These are phyloP conservation scores for Torulaspora quercuum DNA, from an alignment of 805 yeast genomes.

Conservation along the genomic window DNA sequence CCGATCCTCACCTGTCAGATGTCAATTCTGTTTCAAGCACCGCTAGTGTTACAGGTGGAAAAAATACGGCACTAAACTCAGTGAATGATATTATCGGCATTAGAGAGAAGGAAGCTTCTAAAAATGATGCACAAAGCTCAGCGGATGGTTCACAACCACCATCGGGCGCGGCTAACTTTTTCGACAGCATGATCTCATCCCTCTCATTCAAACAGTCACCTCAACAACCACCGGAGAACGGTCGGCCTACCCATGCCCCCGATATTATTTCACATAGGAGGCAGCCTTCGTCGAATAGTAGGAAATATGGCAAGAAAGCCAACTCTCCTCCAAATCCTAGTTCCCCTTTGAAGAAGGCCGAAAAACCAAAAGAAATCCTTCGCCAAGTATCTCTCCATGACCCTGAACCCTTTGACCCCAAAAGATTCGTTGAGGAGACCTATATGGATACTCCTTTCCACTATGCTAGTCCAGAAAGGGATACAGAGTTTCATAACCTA, in stretches of 20 bases:
- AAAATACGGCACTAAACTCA: slow-evolving; percentile 21
- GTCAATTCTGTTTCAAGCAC: slow-evolving; percentile 24
- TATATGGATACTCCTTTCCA: slow-evolving; percentile 56
- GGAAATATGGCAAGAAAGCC: slow-evolving; percentile 4
- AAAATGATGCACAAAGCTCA: slow-evolving; percentile 1
- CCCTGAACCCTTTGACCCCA: slow-evolving; percentile 30
- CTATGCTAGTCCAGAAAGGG: slow-evolving; percentile 60
- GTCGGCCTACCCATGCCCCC: slow-evolving; percentile 19
- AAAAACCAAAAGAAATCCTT: slow-evolving; percentile 25
- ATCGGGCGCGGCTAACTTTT: slow-evolving; percentile 18
- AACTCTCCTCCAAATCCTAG: slow-evolving; percentile 11
- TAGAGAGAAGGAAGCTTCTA: slow-evolving; percentile 11
- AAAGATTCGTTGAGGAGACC: slow-evolving; percentile 54
- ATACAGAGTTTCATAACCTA: slow-evolving; percentile 71
- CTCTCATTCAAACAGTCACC: slow-evolving; percentile 18
- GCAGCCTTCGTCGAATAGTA: slow-evolving; percentile 21
- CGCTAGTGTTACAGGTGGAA: slow-evolving; percentile 11
- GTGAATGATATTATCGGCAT: slow-evolving; percentile 19
- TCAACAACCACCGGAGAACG: slow-evolving; percentile 5
- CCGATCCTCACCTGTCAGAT: slow-evolving; percentile 31
- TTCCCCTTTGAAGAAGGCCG: slow-evolving; percentile 22
- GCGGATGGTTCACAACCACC: slow-evolving; percentile 4
- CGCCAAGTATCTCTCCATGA: slow-evolving; percentile 10
- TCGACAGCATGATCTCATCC: slow-evolving; percentile 25
- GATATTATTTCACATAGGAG: slow-evolving; percentile 34